Conservation (phyloP, 306 rosid species). For the Rosa lucieae region DNA sequence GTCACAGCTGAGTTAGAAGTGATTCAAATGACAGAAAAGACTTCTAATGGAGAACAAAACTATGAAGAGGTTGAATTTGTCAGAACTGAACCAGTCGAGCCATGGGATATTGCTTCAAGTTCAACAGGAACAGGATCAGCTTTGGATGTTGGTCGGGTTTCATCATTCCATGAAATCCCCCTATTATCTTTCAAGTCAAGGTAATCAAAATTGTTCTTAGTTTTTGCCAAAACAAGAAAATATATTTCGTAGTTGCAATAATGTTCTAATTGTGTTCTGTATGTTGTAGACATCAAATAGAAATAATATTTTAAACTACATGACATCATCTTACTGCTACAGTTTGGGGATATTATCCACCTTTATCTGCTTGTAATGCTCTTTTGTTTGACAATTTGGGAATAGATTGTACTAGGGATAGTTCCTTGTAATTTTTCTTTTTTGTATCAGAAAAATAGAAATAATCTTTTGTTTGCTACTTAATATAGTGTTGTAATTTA, state of each 20-base stretch:
- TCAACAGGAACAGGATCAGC: background rate
- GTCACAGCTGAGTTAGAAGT: conserved; percentile 30
- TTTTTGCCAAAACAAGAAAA: background rate
- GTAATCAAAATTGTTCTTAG: background rate
- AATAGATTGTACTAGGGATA: too few relatives aligned
- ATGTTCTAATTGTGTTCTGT: too few relatives aligned
- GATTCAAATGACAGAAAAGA: background rate
- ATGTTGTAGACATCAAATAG: too few relatives aligned
- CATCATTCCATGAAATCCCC: background rate
- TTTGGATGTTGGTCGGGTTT: background rate
- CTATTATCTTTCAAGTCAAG: background rate
- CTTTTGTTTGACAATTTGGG: too few relatives aligned
- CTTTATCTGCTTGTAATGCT: too few relatives aligned
- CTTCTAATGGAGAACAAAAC: background rate
- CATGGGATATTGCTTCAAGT: conserved; percentile 2
- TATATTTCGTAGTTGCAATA: background rate
- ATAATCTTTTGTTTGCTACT: too few relatives aligned
- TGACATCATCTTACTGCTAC: too few relatives aligned
- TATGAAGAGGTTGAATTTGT: background rate
- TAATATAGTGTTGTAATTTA: too few relatives aligned
- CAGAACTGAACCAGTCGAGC: background rate
- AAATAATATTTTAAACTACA: too few relatives aligned
- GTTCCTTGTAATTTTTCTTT: too few relatives aligned
- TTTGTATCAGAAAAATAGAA: too few relatives aligned
- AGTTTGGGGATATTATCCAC: too few relatives aligned